Evolutionary conservation across 495 filamentous ascomycete species (phyloP).

Genomic region (Aspergillus taichungensis): DNA sequence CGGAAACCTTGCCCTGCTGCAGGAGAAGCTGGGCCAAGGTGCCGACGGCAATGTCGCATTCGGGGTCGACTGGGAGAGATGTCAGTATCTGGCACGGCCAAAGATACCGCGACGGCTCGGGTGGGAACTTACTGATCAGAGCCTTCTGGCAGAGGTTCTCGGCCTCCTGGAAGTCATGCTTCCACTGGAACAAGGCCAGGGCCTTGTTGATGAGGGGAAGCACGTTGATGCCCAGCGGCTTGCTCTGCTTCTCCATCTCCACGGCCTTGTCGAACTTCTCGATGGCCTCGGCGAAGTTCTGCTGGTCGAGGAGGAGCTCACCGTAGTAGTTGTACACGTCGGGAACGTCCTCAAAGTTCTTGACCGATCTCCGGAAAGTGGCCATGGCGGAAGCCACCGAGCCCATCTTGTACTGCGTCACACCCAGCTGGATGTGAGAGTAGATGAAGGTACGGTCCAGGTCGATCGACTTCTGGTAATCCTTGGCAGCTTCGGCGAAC

Average conservation of each 20-base stretch:
- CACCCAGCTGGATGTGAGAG: conserved; percentile 98
- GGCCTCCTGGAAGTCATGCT: conserved; percentile 88
- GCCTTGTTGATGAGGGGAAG: conserved; percentile 98
- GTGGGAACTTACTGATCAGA: conserved; percentile 72
- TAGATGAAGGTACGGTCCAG: conserved; percentile 94
- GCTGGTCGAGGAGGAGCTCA: conserved; percentile 94
- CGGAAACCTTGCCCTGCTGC: conserved; percentile 93
- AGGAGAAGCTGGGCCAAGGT: conserved; percentile 99
- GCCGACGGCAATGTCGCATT: conserved; percentile 97
- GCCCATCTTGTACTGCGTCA: conserved; percentile 99
- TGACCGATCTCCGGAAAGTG: conserved; percentile 92
- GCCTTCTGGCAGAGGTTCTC: conserved; percentile 97
- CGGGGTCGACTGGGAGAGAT: conserved; percentile 74
- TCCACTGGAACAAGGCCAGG: conserved; percentile 93
- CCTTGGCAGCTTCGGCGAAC: conserved; percentile 87
- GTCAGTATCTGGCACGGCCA: conserved; percentile 7
- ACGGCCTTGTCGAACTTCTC: conserved; percentile 97
- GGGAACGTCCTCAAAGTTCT: conserved; percentile 93
- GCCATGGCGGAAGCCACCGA: conserved; percentile 97
- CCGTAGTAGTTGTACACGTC: conserved; percentile 99
- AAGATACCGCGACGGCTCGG: neutral
- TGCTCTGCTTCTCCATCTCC: conserved; percentile 92
- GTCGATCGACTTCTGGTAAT: conserved; percentile 99
- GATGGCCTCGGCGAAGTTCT: conserved; percentile 89
- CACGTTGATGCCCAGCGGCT: conserved; percentile 93